These are phyloP conservation scores for Tuber calosporum DNA, from an alignment of 495 filamentous ascomycete species.

Conservation along the genomic window DNA sequence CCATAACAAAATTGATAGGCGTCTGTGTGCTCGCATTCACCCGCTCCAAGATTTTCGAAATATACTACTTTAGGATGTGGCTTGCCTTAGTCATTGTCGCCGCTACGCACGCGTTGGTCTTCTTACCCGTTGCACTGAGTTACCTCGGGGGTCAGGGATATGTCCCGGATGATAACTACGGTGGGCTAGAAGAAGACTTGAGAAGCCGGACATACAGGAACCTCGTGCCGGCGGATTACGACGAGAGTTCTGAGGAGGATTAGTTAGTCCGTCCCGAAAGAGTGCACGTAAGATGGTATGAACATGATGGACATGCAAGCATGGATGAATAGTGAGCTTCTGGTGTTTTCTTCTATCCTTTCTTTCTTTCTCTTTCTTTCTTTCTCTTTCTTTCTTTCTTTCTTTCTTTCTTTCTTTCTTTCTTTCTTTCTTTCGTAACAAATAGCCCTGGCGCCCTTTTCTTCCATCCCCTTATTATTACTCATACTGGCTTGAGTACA, in stretches of 20 bases:
- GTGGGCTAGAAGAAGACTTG: constrained; percentile 80
- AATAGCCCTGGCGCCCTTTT: neutral
- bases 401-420: neutral
- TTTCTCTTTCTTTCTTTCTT: neutral
- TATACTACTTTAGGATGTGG: constrained; percentile 98
- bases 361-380: neutral
- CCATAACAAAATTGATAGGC: constrained; percentile 85
- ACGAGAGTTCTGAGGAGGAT: constrained; percentile 30
- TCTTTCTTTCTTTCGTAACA: neutral
- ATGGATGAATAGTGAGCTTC: neutral
- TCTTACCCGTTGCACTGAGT: constrained; percentile 83
- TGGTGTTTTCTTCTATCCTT: neutral
- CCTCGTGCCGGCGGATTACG: constrained; percentile 21
- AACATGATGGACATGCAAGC: neutral
- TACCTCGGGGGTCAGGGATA: constrained; percentile 83
- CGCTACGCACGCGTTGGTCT: constrained; percentile 80
- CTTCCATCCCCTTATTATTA: neutral
- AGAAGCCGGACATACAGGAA: constrained; percentile 23
- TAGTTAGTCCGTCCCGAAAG: constrained; percentile 9
- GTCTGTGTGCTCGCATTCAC: constrained; percentile 92
- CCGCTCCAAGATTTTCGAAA: constrained; percentile 95
- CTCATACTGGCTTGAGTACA: neutral
- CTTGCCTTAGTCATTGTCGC: constrained; percentile 80
- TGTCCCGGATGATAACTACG: constrained; percentile 63
- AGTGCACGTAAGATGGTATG: neutral